Evolutionary conservation across 2,329 filamentous ascomycete species (phyloP).

Genomic region (Alternaria incomplexa): DNA sequence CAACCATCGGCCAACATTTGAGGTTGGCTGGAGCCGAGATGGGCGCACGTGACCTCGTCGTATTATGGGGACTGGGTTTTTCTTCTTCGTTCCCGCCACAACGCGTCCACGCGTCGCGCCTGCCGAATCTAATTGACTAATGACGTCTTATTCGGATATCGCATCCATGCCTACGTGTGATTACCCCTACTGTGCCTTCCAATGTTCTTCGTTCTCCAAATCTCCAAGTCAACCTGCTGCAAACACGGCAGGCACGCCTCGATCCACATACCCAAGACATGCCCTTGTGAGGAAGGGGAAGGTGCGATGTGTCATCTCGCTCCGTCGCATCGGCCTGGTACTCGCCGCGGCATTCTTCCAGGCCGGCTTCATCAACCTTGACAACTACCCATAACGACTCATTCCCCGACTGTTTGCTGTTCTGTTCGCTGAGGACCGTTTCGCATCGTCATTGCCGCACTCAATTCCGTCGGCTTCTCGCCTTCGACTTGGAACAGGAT

Average conservation of each 20-base stretch:
- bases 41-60: conserved; percentile 13
- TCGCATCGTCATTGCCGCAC: not conserved
- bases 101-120: conserved; percentile 15
- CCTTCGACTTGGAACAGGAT: not conserved
- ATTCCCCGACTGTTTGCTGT: not conserved
- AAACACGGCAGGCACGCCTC: conserved; percentile 1
- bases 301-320: conserved; percentile 1
- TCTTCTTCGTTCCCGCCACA: conserved; percentile 5
- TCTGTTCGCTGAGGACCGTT: not conserved
- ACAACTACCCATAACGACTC: not conserved
- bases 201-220: not conserved
- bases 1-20: conserved; percentile 19
- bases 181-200: not conserved
- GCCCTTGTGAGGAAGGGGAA: not conserved
- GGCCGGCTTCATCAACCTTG: not conserved
- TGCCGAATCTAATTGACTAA: not conserved
- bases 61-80: conserved; percentile 3
- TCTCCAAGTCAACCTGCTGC: not conserved
- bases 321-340: not conserved
- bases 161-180: not conserved
- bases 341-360: not conserved
- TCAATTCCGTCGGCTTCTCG: not conserved
- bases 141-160: not conserved
- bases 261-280: not conserved
- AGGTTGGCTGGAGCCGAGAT: conserved; percentile 23